Evolutionary conservation across 2,329 filamentous ascomycete genomes (phyloP), one percentile per base, ranked within the genome.

Genomic region (Fusarium citri): DNA sequence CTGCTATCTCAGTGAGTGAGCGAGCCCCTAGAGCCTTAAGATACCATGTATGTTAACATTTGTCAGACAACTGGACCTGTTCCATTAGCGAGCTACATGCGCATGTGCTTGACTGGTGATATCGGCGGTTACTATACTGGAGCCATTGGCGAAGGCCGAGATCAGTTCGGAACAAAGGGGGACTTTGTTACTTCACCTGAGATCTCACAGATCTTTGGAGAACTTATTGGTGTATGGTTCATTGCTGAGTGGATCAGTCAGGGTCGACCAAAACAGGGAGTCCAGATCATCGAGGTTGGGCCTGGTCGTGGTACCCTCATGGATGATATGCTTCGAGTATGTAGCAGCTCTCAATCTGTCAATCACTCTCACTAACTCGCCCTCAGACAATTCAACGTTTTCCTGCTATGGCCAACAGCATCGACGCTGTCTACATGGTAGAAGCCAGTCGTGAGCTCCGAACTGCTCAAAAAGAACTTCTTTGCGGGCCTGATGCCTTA

Each of bases 131-230:
- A 99, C 83, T 99, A 99, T 81, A 98, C 94, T 1, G 88, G 91
- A 8, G 88, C 89, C 25, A 86, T 91, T 45, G 86, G 86, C 11
- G 82, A 88, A 64, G 90, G 87, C 22, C 88, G 90, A 48, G 94
- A 98, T 77, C 94, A 95, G 69, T 99, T 99, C 74, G 96, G 96
- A n/a, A 84, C 88, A 58, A 92, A 93, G 76, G 96, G 96, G 26
- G 96, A 99, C 80, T 99, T 99, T 77, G 91, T 98, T 54, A 99
- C 96, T 0, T 98, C 94, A 0, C 96, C 96, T 0, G 96, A 99
- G 80, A 98, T 99, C 74, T 98, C 94, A 1, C 96, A 98, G 78
- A 88, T 98, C 15, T 99, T 99, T 81, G 96, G 96, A 25, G 96
- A 99, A 82, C 86, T 99, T 28, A 85, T 98, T 59, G 96, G 94